phyloP scores from a whole-genome alignment of 2,329 filamentous ascomycete species.

The Pseudocercospora ulei region DNA sequence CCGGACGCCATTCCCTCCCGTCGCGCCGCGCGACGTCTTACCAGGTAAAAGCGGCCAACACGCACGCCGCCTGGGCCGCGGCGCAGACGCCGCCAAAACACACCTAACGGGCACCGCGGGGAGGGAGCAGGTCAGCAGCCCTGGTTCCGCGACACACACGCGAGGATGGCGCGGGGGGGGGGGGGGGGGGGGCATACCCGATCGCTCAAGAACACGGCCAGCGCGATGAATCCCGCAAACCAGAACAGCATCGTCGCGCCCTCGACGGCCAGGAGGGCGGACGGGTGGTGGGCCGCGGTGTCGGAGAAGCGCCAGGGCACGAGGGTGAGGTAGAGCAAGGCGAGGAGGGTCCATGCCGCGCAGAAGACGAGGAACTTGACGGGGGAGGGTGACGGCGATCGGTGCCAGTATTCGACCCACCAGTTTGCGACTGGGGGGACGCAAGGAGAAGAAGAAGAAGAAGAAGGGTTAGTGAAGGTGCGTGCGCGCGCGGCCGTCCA shows the following conservation, averaged over 20 bases:
- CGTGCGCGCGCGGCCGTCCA: slow-evolving; percentile 13
- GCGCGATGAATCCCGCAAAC: slow-evolving; percentile 75
- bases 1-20: too few relatives aligned
- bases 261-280: slow-evolving; percentile 58
- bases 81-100: slow-evolving; percentile 47
- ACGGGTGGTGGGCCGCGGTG: slow-evolving; percentile 50
- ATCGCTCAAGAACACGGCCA: slow-evolving; percentile 56
- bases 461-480: background rate
- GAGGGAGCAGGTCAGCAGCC: slow-evolving; percentile 57
- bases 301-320: slow-evolving; percentile 43
- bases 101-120: too few relatives aligned
- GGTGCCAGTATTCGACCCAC: slow-evolving; percentile 46
- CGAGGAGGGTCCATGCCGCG: slow-evolving; percentile 63
- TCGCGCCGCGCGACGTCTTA: too few relatives aligned
- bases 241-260: slow-evolving; percentile 72
- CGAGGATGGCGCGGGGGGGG: too few relatives aligned
- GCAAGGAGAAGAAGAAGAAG: background rate
- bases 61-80: slow-evolving; percentile 53
- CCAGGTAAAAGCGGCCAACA: slow-evolving; percentile 59
- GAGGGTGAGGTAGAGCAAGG: slow-evolving; percentile 58
- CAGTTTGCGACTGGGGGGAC: slow-evolving; percentile 52
- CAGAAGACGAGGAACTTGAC: slow-evolving; percentile 74
- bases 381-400: slow-evolving; percentile 46
- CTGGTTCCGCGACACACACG: too few relatives aligned
- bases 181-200: slow-evolving; percentile 47